phyloP scores from a whole-genome alignment of 495 filamentous ascomycete species.

The Darksidea phi region DNA sequence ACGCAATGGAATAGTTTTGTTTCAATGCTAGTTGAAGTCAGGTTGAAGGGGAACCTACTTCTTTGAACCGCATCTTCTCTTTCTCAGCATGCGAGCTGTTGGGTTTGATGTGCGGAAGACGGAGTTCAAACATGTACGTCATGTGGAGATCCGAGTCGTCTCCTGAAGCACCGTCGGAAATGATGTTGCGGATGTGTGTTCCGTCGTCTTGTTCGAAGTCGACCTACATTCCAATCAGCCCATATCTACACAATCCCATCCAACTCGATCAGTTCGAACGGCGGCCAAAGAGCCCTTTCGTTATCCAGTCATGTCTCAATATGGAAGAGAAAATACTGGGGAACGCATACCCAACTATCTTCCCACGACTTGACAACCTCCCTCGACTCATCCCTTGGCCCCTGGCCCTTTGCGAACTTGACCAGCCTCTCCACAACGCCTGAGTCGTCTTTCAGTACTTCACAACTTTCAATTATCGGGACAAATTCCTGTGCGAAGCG shows the following conservation, averaged over 20 bases:
- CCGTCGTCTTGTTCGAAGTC: conserved; percentile 41
- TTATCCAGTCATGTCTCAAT: too few relatives aligned
- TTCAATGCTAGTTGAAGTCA: not conserved
- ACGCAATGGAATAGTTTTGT: not conserved
- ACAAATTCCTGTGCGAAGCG: conserved; percentile 54
- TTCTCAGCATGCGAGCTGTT: conserved; percentile 37
- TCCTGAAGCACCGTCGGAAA: conserved; percentile 49
- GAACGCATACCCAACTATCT: conserved; percentile 35
- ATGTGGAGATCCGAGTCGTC: conserved; percentile 48
- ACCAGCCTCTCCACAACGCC: conserved; percentile 22
- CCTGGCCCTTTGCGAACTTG: conserved; percentile 23
- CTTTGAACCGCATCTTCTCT: conserved; percentile 34
- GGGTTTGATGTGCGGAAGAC: conserved; percentile 42
- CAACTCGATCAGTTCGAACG: too few relatives aligned
- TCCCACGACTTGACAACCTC: conserved; percentile 34
- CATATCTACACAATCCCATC: not conserved
- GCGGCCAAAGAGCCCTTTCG: too few relatives aligned
- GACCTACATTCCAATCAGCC: conserved; percentile 28
- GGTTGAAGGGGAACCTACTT: conserved; percentile 9
- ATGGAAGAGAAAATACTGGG: too few relatives aligned
- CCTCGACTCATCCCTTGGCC: conserved; percentile 12
- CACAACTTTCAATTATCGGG: conserved; percentile 48
- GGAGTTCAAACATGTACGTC: conserved; percentile 59
- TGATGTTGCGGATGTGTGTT: conserved; percentile 49
- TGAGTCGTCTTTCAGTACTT: conserved; percentile 44